A percentile compares a stretch with the other conserved stretches of the same genome.
Conservation (phyloP, 176 grass and related monocot species). For the Triticum aestivum region IWGSC_CS_RefSeq_v2.1 NC_057800.1:625821237-625821736, state of each 20-base stretch:
- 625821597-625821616: constrained; percentile 79
- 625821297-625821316: background rate
- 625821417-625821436: background rate
- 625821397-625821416: background rate
- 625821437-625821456: background rate
- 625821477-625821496: background rate
- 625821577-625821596: constrained; percentile 96
- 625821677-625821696: constrained; percentile 6
- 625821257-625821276: constrained; percentile 64
- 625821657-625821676: constrained; percentile 8
- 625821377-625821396: background rate
- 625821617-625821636: constrained; percentile 70
- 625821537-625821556: constrained; percentile 15
- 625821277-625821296: constrained; percentile 57
- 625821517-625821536: background rate
- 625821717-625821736: background rate
- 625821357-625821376: background rate
- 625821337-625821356: background rate
- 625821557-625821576: constrained; percentile 56
- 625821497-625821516: background rate
- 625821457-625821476: background rate
- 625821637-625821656: constrained; percentile 82
- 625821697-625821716: background rate
- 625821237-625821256: constrained; percentile 80
- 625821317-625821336: background rate